Percentiles rank a stretch among this genome's conserved stretches.
These are phyloP conservation scores for Fraxinus cuspidata DNA, from an alignment of 257 asterid species.

Conservation along the genomic window DNA sequence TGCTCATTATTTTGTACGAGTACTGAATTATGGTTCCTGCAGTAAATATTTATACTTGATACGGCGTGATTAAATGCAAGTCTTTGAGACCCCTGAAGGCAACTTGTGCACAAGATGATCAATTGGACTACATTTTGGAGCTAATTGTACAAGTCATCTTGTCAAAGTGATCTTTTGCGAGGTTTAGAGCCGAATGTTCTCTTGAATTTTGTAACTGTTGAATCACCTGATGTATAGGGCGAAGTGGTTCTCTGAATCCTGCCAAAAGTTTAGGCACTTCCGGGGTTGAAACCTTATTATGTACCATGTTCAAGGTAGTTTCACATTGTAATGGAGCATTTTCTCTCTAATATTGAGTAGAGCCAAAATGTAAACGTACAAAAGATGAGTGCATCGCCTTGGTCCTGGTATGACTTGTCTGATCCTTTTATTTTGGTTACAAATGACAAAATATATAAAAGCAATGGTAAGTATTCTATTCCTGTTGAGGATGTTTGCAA, in stretches of 20 bases:
- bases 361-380: conserved; percentile 14
- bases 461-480: conserved; percentile 25
- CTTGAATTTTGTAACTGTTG: conserved; percentile 5
- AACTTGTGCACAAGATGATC: conserved; percentile 14
- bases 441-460: conserved; percentile 20
- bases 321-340: conserved; percentile 19
- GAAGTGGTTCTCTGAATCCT: conserved; percentile 18
- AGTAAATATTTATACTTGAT: conserved; percentile 9
- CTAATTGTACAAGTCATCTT: conserved; percentile 16
- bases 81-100: conserved; percentile 10
- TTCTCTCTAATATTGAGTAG: conserved; percentile 24
- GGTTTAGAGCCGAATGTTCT: conserved; percentile 27
- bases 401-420: conserved; percentile 32
- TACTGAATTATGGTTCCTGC: conserved; percentile 17
- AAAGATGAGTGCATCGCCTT: conserved; percentile 13
- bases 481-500: conserved; percentile 23
- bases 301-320: conserved; percentile 21
- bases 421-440: conserved; percentile 20
- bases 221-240: conserved; percentile 20
- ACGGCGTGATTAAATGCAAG: conserved; percentile 14
- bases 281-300: conserved; percentile 15
- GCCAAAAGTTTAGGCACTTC: conserved; percentile 23
- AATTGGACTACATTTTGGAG: conserved; percentile 23
- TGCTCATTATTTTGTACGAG: background rate
- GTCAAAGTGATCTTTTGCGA: conserved; percentile 14